A percentile compares a stretch with the other conserved stretches of the same genome.
Conservation (phyloP, 2,329 filamentous ascomycete species). For the Xylariaceae sp. region DNA sequence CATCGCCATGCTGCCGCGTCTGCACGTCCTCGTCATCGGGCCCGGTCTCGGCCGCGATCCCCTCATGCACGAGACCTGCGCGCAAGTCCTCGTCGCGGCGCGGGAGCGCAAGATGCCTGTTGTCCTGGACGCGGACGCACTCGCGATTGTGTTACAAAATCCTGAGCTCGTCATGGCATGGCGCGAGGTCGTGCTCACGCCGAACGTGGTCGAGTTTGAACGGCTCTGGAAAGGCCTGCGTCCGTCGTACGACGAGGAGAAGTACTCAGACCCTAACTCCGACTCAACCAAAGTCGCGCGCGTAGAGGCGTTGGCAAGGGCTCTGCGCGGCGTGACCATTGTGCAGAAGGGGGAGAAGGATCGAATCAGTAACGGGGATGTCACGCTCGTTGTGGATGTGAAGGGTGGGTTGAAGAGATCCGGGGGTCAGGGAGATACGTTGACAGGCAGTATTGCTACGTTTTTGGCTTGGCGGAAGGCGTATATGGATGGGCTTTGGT, state of each 20-base stretch:
- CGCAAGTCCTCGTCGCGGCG: constrained; percentile 72
- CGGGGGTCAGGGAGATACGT: constrained; percentile 90
- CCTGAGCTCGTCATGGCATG: constrained; percentile 78
- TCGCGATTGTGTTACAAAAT: constrained; percentile 69
- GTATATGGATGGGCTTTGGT: constrained; percentile 81
- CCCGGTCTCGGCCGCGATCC: constrained; percentile 86
- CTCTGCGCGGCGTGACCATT: constrained; percentile 81
- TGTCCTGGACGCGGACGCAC: constrained; percentile 86
- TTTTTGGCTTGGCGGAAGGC: constrained; percentile 83
- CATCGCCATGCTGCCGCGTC: constrained; percentile 72
- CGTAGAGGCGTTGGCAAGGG: constrained; percentile 64
- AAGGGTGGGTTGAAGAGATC: constrained; percentile 82
- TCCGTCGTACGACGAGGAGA: constrained; percentile 35
- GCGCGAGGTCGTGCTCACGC: constrained; percentile 79
- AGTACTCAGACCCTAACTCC: constrained; percentile 13
- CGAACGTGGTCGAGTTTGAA: constrained; percentile 90
- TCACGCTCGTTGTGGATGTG: constrained; percentile 71
- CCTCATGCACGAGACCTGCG: constrained; percentile 83
- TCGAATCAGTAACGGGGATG: constrained; percentile 72
- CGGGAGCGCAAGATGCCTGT: constrained; percentile 67
- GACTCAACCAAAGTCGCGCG: constrained; percentile 35
- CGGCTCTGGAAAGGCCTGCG: constrained; percentile 73
- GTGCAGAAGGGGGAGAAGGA: constrained; percentile 84
- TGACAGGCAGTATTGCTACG: constrained; percentile 85
- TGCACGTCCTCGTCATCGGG: constrained; percentile 90